phyloP scores from a whole-genome alignment of 495 filamentous ascomycete genomes.

The Penicillium daleae region DNA sequence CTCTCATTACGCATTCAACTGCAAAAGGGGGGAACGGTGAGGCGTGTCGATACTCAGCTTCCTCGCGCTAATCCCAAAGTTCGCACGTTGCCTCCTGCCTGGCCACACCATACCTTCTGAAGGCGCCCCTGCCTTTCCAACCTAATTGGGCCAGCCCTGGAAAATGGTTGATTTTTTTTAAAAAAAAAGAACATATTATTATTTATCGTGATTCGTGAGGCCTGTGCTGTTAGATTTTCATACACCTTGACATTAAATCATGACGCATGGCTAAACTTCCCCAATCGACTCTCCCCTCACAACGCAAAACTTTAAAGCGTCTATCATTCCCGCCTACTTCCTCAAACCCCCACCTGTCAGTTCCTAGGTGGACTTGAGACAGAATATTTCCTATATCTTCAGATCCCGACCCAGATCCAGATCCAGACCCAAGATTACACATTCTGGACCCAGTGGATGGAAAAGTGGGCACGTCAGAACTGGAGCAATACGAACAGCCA shows the following conservation, averaged over 20 bases:
- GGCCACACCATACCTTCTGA: not conserved
- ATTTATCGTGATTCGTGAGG: not conserved
- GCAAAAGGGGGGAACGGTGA: constrained; percentile 1
- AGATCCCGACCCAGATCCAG: constrained; percentile 5
- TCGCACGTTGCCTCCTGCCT: not conserved
- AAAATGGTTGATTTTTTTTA: no score
- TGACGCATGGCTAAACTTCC: constrained; percentile 13
- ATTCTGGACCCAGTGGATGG: constrained; percentile 5
- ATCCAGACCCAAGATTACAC: not conserved
- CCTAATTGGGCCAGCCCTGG: not conserved
- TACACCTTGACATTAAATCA: not conserved
- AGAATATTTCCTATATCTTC: constrained; percentile 3
- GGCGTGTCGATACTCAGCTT: not conserved
- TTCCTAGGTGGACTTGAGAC: constrained; percentile 6
- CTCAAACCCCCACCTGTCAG: constrained; percentile 2
- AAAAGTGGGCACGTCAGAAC: constrained; percentile 7
- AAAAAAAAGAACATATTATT: no score
- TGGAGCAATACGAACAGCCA: constrained; percentile 12
- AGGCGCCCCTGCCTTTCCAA: not conserved
- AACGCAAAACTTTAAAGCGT: constrained; percentile 13
- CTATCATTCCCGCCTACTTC: not conserved
- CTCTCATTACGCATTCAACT: not conserved
- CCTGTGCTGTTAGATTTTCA: not conserved
- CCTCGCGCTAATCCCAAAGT: not conserved
- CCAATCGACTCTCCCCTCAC: not conserved